phyloP scores from a whole-genome alignment of 1,284 basidiomycete species.

The Melampsora larici-populina region DNA sequence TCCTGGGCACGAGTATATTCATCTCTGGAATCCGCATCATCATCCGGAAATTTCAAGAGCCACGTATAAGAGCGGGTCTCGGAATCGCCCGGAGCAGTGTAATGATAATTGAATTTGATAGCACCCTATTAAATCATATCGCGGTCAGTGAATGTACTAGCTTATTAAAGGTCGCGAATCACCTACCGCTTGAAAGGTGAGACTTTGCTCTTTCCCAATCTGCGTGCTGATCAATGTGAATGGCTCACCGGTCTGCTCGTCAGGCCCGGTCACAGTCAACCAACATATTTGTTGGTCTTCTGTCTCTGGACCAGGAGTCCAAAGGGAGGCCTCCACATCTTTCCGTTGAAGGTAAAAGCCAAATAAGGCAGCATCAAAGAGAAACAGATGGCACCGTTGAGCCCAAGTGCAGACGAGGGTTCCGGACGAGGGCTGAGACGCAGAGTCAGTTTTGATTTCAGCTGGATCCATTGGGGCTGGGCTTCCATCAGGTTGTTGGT shows the following conservation, averaged over 20 bases:
- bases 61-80: conserved; percentile 14
- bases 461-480: not conserved
- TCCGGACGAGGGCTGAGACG: not conserved
- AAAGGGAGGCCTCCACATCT: conserved; percentile 17
- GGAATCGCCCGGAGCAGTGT: not conserved
- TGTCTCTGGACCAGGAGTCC: conserved; percentile 21
- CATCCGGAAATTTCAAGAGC: conserved; percentile 25
- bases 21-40: conserved; percentile 14
- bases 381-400: conserved; percentile 17
- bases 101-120: conserved; percentile 25
- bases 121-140: conserved; percentile 10
- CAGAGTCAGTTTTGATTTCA: not conserved
- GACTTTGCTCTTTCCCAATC: not conserved
- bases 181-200: not conserved
- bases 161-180: not conserved
- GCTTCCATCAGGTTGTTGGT: not conserved
- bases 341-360: not conserved
- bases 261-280: conserved; percentile 15
- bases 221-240: conserved; percentile 21
- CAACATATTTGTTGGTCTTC: conserved; percentile 25
- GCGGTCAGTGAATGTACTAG: not conserved
- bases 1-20: conserved; percentile 33
- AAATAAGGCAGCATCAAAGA: not conserved
- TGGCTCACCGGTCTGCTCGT: not conserved
- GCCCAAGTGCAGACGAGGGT: conserved; percentile 8